phyloP scores from a whole-genome alignment of 208 protist genomes.

The Crithidia brevicula region DNA sequence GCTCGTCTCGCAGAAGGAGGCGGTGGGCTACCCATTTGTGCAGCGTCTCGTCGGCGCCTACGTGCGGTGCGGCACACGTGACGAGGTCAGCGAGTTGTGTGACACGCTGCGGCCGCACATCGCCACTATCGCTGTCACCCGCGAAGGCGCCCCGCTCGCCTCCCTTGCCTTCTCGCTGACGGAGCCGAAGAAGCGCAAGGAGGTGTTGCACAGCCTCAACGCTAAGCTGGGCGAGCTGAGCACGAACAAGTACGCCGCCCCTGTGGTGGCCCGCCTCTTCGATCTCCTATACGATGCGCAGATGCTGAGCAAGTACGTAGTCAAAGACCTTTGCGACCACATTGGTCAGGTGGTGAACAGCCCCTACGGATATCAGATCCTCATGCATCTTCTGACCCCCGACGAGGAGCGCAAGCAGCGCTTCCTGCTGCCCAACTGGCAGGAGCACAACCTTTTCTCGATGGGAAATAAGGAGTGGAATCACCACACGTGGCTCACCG shows the following conservation, averaged over 20 bases:
- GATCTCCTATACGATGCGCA: slow-evolving; percentile 88
- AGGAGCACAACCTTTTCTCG: slow-evolving; percentile 85
- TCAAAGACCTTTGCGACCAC: slow-evolving; percentile 64
- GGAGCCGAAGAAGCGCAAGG: slow-evolving; percentile 83
- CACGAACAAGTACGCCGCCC: slow-evolving; percentile 85
- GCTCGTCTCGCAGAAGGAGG: slow-evolving; percentile 90
- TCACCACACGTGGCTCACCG: slow-evolving; percentile 85
- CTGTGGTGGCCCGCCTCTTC: slow-evolving; percentile 86
- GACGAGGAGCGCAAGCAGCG: slow-evolving; percentile 60
- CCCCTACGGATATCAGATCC: slow-evolving; percentile 82
- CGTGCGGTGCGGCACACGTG: slow-evolving; percentile 61
- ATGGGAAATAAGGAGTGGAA: slow-evolving; percentile 85
- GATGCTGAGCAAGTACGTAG: slow-evolving; percentile 84
- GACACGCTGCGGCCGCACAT: slow-evolving; percentile 81
- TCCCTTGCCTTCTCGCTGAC: slow-evolving; percentile 84
- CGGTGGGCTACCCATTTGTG: slow-evolving; percentile 82
- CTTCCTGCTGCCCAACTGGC: slow-evolving; percentile 84
- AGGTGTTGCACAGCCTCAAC: slow-evolving; percentile 73
- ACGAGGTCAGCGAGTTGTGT: slow-evolving; percentile 90
- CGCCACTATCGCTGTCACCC: slow-evolving; percentile 60
- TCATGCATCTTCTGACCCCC: slow-evolving; percentile 89
- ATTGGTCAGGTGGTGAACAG: slow-evolving; percentile 82
- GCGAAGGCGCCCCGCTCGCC: slow-evolving; percentile 77
- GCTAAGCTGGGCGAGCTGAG: slow-evolving; percentile 70
- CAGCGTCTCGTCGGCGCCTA: slow-evolving; percentile 83